Conservation (phyloP, 768 basidiomycete species). For the Cytidiella melzeri region DNA sequence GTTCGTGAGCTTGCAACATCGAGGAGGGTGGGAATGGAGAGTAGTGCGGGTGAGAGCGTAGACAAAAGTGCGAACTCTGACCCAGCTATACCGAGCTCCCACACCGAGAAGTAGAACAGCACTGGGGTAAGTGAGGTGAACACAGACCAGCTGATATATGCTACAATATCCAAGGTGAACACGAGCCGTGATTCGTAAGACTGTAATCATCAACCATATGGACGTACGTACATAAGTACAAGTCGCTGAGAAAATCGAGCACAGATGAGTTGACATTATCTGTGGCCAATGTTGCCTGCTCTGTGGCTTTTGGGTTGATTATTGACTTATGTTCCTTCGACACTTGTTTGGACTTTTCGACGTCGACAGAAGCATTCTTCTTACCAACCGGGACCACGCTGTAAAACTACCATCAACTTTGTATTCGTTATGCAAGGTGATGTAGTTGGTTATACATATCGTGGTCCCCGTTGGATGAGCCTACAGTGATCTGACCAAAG, state of each 20-base stretch:
- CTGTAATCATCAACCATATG: not conserved
- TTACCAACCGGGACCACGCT: not conserved
- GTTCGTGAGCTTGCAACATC: slow-evolving; percentile 40
- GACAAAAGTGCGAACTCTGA: slow-evolving; percentile 71
- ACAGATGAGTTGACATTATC: no score
- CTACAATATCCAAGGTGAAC: slow-evolving; percentile 30
- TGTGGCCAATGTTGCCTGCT: no score
- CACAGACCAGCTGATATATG: slow-evolving; percentile 78
- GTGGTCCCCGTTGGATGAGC: slow-evolving; percentile 16
- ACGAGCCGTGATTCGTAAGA: not conserved
- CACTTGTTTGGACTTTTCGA: no score
- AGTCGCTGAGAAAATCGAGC: slow-evolving; percentile 34
- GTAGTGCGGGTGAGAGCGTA: slow-evolving; percentile 61
- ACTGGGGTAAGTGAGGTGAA: slow-evolving; percentile 74
- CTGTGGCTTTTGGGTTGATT: no score
- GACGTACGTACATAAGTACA: slow-evolving; percentile 52
- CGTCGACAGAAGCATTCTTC: not conserved
- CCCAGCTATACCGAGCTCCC: slow-evolving; percentile 83
- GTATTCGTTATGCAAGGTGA: slow-evolving; percentile 31
- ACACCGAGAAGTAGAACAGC: slow-evolving; percentile 89
- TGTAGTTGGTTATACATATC: slow-evolving; percentile 41
- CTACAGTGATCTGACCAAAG: slow-evolving; percentile 27
- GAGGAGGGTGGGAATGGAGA: slow-evolving; percentile 41
- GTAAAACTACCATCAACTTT: not conserved
- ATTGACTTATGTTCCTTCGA: no score